phyloP scores from a whole-genome alignment of 1,284 basidiomycete species.

The Leccinum pallidistipes region DNA sequence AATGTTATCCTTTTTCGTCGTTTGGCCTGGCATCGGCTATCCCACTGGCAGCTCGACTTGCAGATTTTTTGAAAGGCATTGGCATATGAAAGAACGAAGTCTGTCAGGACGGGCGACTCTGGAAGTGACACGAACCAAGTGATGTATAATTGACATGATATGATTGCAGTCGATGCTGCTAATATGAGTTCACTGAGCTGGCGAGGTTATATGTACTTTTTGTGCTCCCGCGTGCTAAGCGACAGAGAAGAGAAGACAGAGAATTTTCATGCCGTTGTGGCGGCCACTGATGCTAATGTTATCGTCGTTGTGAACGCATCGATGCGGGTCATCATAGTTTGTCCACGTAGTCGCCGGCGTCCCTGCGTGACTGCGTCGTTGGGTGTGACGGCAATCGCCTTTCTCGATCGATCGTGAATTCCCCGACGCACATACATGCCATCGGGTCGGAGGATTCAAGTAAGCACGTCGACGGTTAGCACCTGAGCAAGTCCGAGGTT shows the following conservation, averaged over 20 bases:
- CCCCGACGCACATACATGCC: constrained; percentile 2
- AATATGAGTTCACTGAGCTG: background rate
- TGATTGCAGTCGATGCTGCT: constrained; percentile 11
- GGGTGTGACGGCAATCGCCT: constrained; percentile 1
- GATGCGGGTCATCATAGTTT: background rate
- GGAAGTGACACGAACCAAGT: constrained; percentile 17
- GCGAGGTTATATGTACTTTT: constrained; percentile 9
- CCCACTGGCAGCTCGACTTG: background rate
- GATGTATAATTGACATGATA: constrained; percentile 29
- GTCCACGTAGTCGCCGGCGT: constrained; percentile 20
- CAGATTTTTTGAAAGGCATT: background rate
- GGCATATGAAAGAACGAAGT: constrained; percentile 14
- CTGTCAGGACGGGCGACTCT: constrained; percentile 2
- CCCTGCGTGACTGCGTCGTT: background rate
- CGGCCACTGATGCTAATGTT: background rate
- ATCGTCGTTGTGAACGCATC: constrained; percentile 5
- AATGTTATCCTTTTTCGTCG: background rate
- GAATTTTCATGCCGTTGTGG: constrained; percentile 2
- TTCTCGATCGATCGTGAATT: background rate
- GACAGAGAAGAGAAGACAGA: constrained; percentile 8
- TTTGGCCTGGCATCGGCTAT: background rate
- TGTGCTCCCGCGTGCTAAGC: constrained; percentile 16
- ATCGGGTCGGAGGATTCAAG: background rate
- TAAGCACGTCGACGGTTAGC: background rate
- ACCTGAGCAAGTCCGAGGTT: background rate